phyloP scores from a whole-genome alignment of 2,329 filamentous ascomycete species.

The Aureobasidium sp. region DNA sequence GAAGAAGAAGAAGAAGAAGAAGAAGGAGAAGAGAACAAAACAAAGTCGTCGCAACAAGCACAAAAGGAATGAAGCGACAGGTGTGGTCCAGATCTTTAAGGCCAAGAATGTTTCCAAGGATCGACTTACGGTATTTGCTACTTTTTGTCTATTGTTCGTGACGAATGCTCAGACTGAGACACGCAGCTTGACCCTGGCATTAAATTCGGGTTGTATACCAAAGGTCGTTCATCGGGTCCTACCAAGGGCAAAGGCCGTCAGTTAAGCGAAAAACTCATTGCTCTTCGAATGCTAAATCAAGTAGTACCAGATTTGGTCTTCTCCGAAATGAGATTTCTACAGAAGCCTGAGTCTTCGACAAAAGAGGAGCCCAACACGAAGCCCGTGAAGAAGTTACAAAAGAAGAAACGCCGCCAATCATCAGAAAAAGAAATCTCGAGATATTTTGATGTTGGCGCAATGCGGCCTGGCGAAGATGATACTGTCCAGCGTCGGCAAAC shows the following conservation, averaged over 20 bases:
- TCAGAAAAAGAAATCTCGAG: constrained; percentile 39
- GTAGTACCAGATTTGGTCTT: constrained; percentile 47
- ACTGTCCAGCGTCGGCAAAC: background rate
- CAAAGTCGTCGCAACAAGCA: constrained; percentile 29
- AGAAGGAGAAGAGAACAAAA: constrained; percentile 18
- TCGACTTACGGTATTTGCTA: constrained; percentile 37
- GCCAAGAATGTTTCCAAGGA: constrained; percentile 39
- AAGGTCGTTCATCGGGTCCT: constrained; percentile 41
- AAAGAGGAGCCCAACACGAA: constrained; percentile 21
- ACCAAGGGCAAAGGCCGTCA: constrained; percentile 35
- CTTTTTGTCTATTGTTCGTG: background rate
- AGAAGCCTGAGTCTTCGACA: constrained; percentile 29
- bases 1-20: constrained; percentile 15
- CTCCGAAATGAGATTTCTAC: constrained; percentile 45
- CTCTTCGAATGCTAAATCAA: constrained; percentile 19
- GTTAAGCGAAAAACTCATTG: constrained; percentile 22
- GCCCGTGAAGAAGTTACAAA: constrained; percentile 23
- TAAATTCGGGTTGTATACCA: constrained; percentile 41
- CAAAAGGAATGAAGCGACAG: constrained; percentile 30
- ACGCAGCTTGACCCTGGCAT: constrained; percentile 12
- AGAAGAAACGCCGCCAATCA: constrained; percentile 25
- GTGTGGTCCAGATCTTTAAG: constrained; percentile 37
- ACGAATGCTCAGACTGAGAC: background rate
- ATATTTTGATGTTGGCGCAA: constrained; percentile 34
- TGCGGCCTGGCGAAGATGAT: constrained; percentile 20